Base-by-base conservation (phyloP, 306 rosid species). In the Medicago ruthenica region DNA sequence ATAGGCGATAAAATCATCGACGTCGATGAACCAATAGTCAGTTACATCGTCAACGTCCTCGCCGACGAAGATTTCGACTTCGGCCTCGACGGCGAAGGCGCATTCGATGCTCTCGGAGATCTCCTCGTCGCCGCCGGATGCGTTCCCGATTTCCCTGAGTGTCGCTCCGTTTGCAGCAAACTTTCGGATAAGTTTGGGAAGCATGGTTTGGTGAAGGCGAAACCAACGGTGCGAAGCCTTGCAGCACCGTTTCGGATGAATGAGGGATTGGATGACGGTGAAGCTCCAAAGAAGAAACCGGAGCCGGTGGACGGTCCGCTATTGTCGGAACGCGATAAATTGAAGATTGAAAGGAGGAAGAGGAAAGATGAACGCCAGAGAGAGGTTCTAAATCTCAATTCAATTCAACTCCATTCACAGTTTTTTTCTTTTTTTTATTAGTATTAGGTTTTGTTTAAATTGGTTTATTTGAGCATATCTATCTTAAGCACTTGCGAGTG, bases 1-100 rank as follows among this genome's bases (percentile, higher is more conserved):
- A 80, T 95, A 37, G 98, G 99, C 13, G 88, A 60, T 12, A 81
- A 88, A 72, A 78, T 87, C n/a, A 61, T 83, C 34, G 97, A 92
- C 67, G 93, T 95, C 10, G 99, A 95, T 77, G 81, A 87, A 62
- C 99, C 99, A 7, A 90, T 92, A 27, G 79, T 95, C 61, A 97
- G 93, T 79, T 95, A 95, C 83, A 90, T 95, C 58, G 47, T 95
- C 74, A 95, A 95, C 73, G 99, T 95, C 72, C 98, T 95, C 78
- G 99, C 99, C 34, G 99, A 92, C 51, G 99, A 95, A 11, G 99
- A 95, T 78, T 95, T 95, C 80, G 98, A 95, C 45, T 92, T 95
- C 40, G 99, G 99, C 6, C 83, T 78, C 75, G 93, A 95, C 51
- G 99, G 98, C 9, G 91, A 95, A 76, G 98, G 97, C 50, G 90